A percentile compares a stretch with the other conserved stretches of the same genome.
Evolutionary conservation across 2,329 filamentous ascomycete genomes (phyloP).

Genomic region (Geosmithia morbida): DNA sequence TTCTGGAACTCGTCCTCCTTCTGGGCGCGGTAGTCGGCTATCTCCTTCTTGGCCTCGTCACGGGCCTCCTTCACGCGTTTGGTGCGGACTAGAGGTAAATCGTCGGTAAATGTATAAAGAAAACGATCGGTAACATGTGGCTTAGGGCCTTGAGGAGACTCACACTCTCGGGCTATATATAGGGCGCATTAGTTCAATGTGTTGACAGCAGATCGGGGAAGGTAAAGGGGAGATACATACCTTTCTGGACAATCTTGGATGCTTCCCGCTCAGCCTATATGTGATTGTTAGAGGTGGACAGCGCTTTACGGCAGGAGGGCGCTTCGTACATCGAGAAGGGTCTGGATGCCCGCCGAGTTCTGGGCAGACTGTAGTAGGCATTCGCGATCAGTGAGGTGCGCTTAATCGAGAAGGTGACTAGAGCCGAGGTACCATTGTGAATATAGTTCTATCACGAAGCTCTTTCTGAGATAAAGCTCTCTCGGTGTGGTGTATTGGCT

Average conservation of each 20-base stretch:
- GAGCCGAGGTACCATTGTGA: background rate
- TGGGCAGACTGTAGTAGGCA: constrained; percentile 62
- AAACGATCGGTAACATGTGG: background rate
- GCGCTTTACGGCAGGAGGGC: background rate
- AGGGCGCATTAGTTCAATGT: constrained; percentile 13
- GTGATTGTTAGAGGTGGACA: constrained; percentile 1
- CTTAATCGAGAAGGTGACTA: constrained; percentile 1
- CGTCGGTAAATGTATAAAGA: background rate
- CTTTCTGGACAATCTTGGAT: constrained; percentile 97
- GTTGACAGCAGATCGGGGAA: constrained; percentile 2
- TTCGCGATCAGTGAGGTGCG: background rate
- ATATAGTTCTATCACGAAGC: background rate
- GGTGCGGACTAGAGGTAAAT: constrained; percentile 44
- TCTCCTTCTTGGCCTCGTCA: constrained; percentile 94
- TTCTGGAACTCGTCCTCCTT: constrained; percentile 94
- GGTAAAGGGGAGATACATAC: constrained; percentile 30
- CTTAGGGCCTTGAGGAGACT: constrained; percentile 11
- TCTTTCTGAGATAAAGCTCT: background rate
- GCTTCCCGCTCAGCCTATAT: constrained; percentile 90
- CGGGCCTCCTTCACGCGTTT: constrained; percentile 96
- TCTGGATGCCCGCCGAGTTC: constrained; percentile 97
- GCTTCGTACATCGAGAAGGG: constrained; percentile 79
- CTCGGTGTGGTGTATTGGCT: background rate
- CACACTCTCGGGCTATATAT: constrained; percentile 78
- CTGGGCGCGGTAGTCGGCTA: constrained; percentile 75